Conservation (phyloP, 1,284 basidiomycete genomes). For the Rhizopogon parksii region DNA sequence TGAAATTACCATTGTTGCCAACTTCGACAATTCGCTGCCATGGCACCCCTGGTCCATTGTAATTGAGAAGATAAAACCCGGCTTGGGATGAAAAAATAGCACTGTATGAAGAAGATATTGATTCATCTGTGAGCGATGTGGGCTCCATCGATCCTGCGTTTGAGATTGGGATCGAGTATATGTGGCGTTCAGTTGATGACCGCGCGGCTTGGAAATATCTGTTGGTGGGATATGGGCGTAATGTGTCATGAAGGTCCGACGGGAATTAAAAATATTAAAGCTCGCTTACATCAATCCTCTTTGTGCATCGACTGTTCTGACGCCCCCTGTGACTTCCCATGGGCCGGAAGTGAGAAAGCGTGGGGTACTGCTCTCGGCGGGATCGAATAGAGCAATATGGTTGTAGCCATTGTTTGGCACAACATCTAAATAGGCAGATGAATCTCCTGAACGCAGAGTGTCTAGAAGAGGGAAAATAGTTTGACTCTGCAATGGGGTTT, state of each 20-base stretch:
- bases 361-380: conserved; percentile 61
- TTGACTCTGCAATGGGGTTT: conserved; percentile 40
- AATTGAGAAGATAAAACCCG: conserved; percentile 79
- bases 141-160: conserved; percentile 31
- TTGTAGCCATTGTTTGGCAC: conserved; percentile 81
- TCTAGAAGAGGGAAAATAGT: conserved; percentile 51
- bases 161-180: conserved; percentile 74
- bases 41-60: conserved; percentile 79
- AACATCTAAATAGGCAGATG: conserved; percentile 78
- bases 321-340: conserved; percentile 83
- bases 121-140: conserved; percentile 61
- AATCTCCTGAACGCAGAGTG: conserved; percentile 35
- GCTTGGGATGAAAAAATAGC: conserved; percentile 76
- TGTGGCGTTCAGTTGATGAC: conserved; percentile 77
- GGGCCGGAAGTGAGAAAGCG: conserved; percentile 78
- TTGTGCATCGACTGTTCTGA: conserved; percentile 66
- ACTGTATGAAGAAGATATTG: conserved; percentile 55
- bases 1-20: conserved; percentile 47
- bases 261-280: conserved; percentile 22
- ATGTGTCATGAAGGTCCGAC: conserved; percentile 11
- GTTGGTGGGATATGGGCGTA: conserved; percentile 13
- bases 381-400: conserved; percentile 85
- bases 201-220: conserved; percentile 89
- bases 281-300: conserved; percentile 63
- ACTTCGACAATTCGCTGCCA: conserved; percentile 78